Evolutionary conservation across 2,329 filamentous ascomycete species (phyloP).

Genomic region (Atkinsonella hypoxylon): DNA sequence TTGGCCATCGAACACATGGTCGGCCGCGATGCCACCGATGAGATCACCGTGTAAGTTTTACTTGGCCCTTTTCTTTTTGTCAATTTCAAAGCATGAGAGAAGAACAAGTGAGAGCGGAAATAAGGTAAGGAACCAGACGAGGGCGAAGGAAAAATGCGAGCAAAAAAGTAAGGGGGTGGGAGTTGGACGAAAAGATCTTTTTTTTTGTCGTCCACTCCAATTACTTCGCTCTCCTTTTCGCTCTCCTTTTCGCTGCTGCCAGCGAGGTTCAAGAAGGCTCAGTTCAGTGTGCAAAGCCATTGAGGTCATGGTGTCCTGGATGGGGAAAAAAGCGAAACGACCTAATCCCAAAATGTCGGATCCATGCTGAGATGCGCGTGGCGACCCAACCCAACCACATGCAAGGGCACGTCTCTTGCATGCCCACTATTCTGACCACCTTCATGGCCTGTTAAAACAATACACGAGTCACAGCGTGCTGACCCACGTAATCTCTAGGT

Average conservation of each 20-base stretch:
- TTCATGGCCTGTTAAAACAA: not conserved
- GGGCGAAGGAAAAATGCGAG: not conserved
- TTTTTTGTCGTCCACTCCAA: not conserved
- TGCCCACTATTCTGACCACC: not conserved
- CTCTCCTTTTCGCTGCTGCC: not conserved
- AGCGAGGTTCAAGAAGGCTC: not conserved
- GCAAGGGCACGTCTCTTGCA: not conserved
- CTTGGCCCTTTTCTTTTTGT: not conserved
- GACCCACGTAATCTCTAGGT: constrained; percentile 28
- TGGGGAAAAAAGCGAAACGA: not conserved
- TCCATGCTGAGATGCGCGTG: not conserved
- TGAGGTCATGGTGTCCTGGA: not conserved
- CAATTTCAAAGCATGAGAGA: not conserved
- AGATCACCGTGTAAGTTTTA: constrained; percentile 21
- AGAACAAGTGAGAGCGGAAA: not conserved
- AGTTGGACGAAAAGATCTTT: too few relatives aligned
- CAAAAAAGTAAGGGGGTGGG: not conserved
- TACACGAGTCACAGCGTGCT: constrained; percentile 7
- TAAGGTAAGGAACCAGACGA: not conserved
- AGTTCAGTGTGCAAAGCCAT: not conserved
- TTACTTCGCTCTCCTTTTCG: not conserved
- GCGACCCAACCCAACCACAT: not conserved
- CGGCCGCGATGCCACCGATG: constrained; percentile 24
- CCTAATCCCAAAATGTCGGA: not conserved
- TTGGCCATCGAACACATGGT: constrained; percentile 46